phyloP scores from a whole-genome alignment of 106 monocot genomes.

The Acorus calamus region DNA sequence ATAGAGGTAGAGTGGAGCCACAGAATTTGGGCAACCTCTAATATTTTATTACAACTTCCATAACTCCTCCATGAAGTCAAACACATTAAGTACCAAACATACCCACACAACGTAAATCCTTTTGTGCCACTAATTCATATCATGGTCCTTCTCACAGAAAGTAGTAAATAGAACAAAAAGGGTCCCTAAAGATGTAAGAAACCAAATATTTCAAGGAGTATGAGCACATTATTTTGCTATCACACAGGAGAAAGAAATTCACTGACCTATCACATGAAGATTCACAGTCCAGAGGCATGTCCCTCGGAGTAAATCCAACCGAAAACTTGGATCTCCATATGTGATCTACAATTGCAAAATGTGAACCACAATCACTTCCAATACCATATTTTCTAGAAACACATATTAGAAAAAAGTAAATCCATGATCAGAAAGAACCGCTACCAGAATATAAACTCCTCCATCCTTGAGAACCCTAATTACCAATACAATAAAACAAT shows the following conservation, averaged over 20 bases:
- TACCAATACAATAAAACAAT: conserved; percentile 3
- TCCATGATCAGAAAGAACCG: background rate
- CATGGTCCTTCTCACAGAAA: too few relatives aligned
- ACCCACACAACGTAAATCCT: too few relatives aligned
- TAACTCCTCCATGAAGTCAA: too few relatives aligned
- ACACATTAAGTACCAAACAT: too few relatives aligned
- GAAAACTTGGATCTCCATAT: conserved; percentile 93
- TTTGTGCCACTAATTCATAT: too few relatives aligned
- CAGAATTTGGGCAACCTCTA: too few relatives aligned
- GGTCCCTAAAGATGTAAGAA: background rate
- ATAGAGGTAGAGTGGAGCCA: too few relatives aligned
- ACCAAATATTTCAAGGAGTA: background rate
- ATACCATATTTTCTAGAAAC: background rate
- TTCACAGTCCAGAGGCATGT: conserved; percentile 49
- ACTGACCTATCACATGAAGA: conserved; percentile 82
- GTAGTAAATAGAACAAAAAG: background rate
- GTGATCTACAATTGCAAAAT: conserved; percentile 49
- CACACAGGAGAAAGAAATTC: background rate
- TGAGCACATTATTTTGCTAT: background rate
- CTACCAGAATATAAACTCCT: conserved; percentile 94
- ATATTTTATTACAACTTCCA: too few relatives aligned
- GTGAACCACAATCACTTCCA: background rate
- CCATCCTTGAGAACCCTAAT: conserved; percentile 75
- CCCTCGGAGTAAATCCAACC: conserved; percentile 55
- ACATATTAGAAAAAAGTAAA: background rate